These are phyloP conservation scores for Mortierella sp. DNA, from an alignment of 371 early-diverging fungal species.

Conservation along the genomic window DNA sequence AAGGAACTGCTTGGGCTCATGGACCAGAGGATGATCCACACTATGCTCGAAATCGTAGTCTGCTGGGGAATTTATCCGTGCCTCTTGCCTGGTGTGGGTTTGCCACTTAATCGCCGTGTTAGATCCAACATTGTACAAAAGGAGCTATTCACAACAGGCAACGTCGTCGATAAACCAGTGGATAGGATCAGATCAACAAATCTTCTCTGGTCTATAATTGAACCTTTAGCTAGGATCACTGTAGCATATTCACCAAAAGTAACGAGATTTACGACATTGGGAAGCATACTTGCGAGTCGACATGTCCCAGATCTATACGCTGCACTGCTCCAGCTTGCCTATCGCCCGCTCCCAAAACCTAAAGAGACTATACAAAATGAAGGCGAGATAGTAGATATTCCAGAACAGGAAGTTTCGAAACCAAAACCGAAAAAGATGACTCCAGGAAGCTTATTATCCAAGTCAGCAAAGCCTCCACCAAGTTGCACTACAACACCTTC, in stretches of 20 bases:
- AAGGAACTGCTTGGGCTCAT: conserved; percentile 70
- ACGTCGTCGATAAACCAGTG: neutral
- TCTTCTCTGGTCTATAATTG: conserved; percentile 42
- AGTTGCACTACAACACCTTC: neutral
- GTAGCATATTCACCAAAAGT: conserved; percentile 25
- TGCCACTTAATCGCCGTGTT: conserved; percentile 72
- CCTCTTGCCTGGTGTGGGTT: conserved; percentile 74
- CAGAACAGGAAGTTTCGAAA: neutral
- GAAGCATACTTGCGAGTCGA: conserved; percentile 65
- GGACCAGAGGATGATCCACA: conserved; percentile 73
- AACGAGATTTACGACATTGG: conserved; percentile 67
- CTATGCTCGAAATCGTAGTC: conserved; percentile 73
- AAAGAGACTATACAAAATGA: neutral
- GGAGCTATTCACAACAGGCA: conserved; percentile 21
- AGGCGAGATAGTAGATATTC: no score
- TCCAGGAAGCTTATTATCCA: conserved; percentile 28
- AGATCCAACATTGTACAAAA: conserved; percentile 59
- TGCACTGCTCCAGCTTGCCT: conserved; percentile 75
- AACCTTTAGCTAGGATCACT: conserved; percentile 41
- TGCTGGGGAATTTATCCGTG: conserved; percentile 80
- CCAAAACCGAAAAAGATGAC: conserved; percentile 16
- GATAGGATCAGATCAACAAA: conserved; percentile 17
- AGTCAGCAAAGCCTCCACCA: neutral
- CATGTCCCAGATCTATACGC: conserved; percentile 77
- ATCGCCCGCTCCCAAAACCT: conserved; percentile 66